Evolutionary conservation across 2,329 filamentous ascomycete species (phyloP).

Genomic region (Colletotrichum kahawae): DNA sequence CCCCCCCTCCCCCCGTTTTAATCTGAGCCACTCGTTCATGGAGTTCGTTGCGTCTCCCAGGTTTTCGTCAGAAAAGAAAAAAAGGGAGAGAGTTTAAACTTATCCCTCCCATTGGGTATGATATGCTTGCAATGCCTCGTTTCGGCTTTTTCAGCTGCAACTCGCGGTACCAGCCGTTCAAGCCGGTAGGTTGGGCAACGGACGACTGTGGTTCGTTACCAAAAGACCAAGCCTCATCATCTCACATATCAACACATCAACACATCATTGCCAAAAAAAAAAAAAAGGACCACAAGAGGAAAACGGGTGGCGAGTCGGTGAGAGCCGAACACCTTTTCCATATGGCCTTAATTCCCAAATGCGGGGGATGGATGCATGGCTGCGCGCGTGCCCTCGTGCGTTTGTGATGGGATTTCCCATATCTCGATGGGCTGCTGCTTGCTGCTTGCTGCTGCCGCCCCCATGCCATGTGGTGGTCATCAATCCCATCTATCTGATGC

Average conservation of each 20-base stretch:
- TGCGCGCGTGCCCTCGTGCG: neutral
- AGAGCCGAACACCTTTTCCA: neutral
- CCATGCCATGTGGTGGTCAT: neutral
- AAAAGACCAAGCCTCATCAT: neutral
- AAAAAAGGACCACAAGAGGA: neutral
- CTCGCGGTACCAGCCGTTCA: neutral
- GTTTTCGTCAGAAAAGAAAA: neutral
- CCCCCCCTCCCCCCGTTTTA: neutral
- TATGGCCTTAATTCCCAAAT: neutral
- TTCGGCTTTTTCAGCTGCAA: neutral
- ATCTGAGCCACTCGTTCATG: neutral
- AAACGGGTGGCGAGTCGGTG: slow-evolving; percentile 10
- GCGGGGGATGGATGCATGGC: neutral
- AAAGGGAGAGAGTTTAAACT: neutral
- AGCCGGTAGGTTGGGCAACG: neutral
- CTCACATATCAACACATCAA: neutral
- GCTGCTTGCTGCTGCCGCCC: neutral
- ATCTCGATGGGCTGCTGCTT: neutral
- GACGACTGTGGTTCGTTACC: neutral
- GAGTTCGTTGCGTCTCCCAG: neutral
- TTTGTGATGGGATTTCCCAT: neutral
- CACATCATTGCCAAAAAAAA: slow-evolving; percentile 14
- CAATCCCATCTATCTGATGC: slow-evolving; percentile 7
- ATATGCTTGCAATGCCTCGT: neutral
- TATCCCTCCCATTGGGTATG: slow-evolving; percentile 1